phyloP scores from a whole-genome alignment of 2,329 filamentous ascomycete species.

The Emmonsia crescens region DNA sequence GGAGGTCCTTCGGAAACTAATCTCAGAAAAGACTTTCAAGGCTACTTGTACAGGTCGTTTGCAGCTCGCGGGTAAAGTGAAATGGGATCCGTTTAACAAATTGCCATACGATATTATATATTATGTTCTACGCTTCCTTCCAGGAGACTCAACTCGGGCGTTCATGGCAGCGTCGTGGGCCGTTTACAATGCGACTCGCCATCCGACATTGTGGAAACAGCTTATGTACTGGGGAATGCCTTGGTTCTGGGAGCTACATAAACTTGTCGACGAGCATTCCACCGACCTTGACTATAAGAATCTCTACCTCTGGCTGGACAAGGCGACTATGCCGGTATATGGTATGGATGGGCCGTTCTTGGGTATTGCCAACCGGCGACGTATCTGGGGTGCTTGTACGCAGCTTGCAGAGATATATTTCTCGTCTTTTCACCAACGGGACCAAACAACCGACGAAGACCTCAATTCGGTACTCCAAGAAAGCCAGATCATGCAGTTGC shows the following conservation, averaged over 20 bases:
- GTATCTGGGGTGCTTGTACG: conserved; percentile 18
- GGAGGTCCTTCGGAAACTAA: not conserved
- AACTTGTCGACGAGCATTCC: not conserved
- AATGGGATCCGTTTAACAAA: not conserved
- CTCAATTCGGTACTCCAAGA: not conserved
- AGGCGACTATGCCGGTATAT: conserved; percentile 11
- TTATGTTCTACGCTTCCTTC: not conserved
- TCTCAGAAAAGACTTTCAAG: not conserved
- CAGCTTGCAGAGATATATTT: conserved; percentile 8
- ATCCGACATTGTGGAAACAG: conserved; percentile 5
- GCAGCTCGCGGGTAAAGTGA: not conserved
- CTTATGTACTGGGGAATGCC: conserved; percentile 5
- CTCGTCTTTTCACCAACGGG: not conserved
- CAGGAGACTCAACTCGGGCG: conserved; percentile 1
- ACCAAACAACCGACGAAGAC: not conserved
- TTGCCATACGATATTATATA: conserved; percentile 5
- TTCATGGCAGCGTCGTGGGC: conserved; percentile 1
- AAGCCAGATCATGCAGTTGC: not conserved
- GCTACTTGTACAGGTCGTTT: not conserved
- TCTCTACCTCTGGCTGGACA: conserved; percentile 16
- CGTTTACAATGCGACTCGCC: not conserved
- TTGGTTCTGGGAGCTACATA: conserved; percentile 9
- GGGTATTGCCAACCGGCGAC: conserved; percentile 23
- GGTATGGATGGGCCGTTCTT: conserved; percentile 19
- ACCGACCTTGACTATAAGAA: conserved; percentile 4